Evolutionary conservation across 495 filamentous ascomycete genomes (phyloP), one percentile per base, ranked within the genome.

Genomic region (Penicillium bovifimosum): DNA sequence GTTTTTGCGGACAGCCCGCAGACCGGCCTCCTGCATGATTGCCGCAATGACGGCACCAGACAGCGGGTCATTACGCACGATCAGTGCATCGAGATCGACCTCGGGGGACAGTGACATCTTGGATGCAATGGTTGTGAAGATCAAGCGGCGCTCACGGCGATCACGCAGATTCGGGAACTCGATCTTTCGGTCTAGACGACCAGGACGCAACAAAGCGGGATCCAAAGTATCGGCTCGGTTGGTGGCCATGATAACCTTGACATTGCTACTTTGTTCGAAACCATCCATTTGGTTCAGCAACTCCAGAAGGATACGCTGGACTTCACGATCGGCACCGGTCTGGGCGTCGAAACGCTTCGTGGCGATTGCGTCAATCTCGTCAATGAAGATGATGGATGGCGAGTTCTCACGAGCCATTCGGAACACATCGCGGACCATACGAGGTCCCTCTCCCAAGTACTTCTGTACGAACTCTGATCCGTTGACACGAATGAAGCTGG

Each of bases 191-290:
- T 98, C 93, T 50, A 98, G 80, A 71, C 93, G 90, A 52, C 93
- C 93, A 16, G 93, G 93, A 52, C 93, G 88, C 41, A 98, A 81
- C 59, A 98, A 74, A 10, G 93, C 93, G 4, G 93, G 93, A 65
- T 98, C 93, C 44, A 98, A 78, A 11, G 95, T 98, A 63, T 98
- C 93, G 42, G 93, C 95, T 59, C 93, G 84, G 75, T 98, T 98
- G 56, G 93, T 98, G 50, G 93, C 93, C 93, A 98, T 98, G 76
- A 98, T 97, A 63, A 98, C 93, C 73, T 98, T 98, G 68, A 98
- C 95, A 66, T 97, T 97, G 72, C 89, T 87, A 2, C 90, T 92
- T 69, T 97, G 93, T 68, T 98, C 93, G 74, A 98, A 98, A 55
- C 93, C 93, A 71, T 98, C 93, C 93, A 98, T 97, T 73, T 98